phyloP scores from a whole-genome alignment of 768 basidiomycete genomes.

The Crassisporium funariophilum region DNA sequence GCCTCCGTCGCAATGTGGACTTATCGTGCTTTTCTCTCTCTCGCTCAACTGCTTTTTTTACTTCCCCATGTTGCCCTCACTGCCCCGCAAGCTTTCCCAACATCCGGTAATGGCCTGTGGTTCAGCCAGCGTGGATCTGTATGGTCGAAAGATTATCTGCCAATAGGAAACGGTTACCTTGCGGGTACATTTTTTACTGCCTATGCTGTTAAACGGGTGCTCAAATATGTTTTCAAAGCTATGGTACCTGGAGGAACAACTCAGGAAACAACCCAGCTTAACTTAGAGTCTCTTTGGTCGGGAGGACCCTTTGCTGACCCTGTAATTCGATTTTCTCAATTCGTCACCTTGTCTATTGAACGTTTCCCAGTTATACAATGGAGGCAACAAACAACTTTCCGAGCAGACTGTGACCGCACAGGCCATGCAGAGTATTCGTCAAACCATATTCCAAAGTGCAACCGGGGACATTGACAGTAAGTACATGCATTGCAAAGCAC shows the following conservation, averaged over 20 bases:
- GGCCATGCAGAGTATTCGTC: constrained; percentile 54
- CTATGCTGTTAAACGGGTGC: not conserved
- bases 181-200: constrained; percentile 44
- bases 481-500: constrained; percentile 10
- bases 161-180: constrained; percentile 74
- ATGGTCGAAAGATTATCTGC: constrained; percentile 66
- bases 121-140: constrained; percentile 52
- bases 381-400: constrained; percentile 60
- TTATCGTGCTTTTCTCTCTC: constrained; percentile 3
- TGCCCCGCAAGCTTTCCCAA: constrained; percentile 51
- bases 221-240: constrained; percentile 37
- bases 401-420: constrained; percentile 45
- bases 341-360: not conserved
- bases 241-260: constrained; percentile 65
- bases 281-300: constrained; percentile 78
- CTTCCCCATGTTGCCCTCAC: constrained; percentile 7
- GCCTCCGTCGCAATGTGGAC: constrained; percentile 11
- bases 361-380: constrained; percentile 58
- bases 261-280: constrained; percentile 65
- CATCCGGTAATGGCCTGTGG: constrained; percentile 78
- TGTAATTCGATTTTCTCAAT: constrained; percentile 35
- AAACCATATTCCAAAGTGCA: constrained; percentile 57
- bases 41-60: constrained; percentile 12
- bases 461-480: constrained; percentile 62
- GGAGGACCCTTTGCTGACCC: constrained; percentile 72